Base-by-base conservation (phyloP, 1,139 yeast species). In the Candida sp. region DNA sequence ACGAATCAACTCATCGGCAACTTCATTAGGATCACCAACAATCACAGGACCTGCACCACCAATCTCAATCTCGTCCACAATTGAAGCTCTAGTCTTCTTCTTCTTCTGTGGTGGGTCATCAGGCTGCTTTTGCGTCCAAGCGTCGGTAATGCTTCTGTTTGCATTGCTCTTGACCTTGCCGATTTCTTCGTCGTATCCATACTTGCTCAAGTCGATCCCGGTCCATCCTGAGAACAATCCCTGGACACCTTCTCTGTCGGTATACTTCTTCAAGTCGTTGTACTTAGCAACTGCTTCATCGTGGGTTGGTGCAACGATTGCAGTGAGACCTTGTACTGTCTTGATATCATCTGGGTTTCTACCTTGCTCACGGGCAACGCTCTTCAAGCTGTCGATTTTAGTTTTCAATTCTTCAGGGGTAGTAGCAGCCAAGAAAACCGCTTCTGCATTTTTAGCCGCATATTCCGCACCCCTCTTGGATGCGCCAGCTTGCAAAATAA, bases 401-500 rank as follows among this genome's bases (percentile, higher is more conserved):
- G 47, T 49, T 7, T 60, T 63, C 23, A 70, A 63, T 5, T 63
- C 61, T 38, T 63, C 69, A 7, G 70, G 71, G n/a, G 68, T 63
- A 49, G 63, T 51, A 26, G 59, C 66, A 25, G 65, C 63, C 9
- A 75, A 59, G 54, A 76, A 77, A 30, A 74, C 72, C 3, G 70
- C 66, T 54, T 77, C 81, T 7, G 76, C 80, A 57, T 74, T 71
- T 54, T 68, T 71, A 17, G 81, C 80, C 17, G 78, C 81, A 51
- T 70, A 67, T n/a, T 68, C 69, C 40, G 63, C 61, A 31, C 81
- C 81, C 37, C 69, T 68, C 33, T 69, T 62, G 3, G 80, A 75
- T 5, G 78, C 66, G 27, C 82, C 82, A 1, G 82, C 82, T 57
- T 77, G 82, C 44, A 77, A 67, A 42, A 77, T 65, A 27, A 75